Base-by-base conservation (phyloP, 1,284 basidiomycete genomes). In the Psilocybe mexicana region DNA sequence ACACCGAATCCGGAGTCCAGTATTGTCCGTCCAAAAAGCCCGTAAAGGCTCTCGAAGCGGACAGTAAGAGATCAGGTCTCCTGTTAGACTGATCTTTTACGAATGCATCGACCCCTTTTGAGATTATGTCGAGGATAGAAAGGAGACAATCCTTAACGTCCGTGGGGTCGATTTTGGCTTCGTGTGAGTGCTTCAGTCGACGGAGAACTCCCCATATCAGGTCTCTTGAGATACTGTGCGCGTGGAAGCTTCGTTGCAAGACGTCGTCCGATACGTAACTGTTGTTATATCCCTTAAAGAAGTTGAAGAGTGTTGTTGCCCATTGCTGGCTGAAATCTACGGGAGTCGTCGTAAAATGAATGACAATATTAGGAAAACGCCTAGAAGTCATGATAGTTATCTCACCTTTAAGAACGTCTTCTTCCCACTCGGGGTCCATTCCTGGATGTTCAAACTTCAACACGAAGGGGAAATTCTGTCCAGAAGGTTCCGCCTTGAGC, bases 381-480 rank as follows among this genome's bases (percentile, higher is more conserved):
- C 1, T 10, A 2, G 23, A 33, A 14, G 2, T 14, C n/a, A 38
- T 25, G 2, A 28, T n/a, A 44, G 30, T 44, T 4, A 35, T 26
- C 1, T 14, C 35, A 58, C 57, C 57, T 58, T 54, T 25, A 12
- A 58, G 43, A 3, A 43, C 25, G 3, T 46, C 24, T 28, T 50
- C 36, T 6, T 54, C 57, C 57, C 57, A 58, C 11, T 44, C 47
- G 18, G 57, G 3, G 18, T 54, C 47, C 46, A 58, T 48, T 18
- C 55, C 55, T 10, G 57, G 52, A 38, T 58, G 43, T 24, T 58
- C 57, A 42, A 58, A 58, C 47, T 44, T 54, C 2, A 58, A 30
- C 12, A 58, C 46, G 30, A 50, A 58, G n/a, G 52, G 57, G 35
- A 58, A 58, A n/a, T 58, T 58, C 23, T 58, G 57, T 4, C 57